A percentile compares a stretch with the other conserved stretches of the same genome.
Conservation (phyloP, 1,284 basidiomycete species). For the Taiwanofungus camphoratus region DNA sequence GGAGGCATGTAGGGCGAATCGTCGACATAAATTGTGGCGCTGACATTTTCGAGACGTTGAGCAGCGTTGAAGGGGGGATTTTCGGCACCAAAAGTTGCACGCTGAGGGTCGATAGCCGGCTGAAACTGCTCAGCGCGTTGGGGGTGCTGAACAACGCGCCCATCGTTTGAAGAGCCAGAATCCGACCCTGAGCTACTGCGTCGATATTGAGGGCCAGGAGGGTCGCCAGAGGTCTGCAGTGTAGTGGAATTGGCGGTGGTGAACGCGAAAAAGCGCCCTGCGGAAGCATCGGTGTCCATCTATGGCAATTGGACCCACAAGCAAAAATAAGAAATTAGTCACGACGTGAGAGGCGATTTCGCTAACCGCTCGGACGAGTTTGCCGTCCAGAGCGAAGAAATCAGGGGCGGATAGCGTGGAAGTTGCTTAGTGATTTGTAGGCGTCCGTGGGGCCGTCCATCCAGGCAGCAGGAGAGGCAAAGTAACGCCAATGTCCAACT, state of each 20-base stretch:
- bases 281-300: slow-evolving; percentile 20
- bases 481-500: no score
- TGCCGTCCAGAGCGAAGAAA: slow-evolving; percentile 9
- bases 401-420: slow-evolving; percentile 15
- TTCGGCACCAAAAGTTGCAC: slow-evolving; percentile 12
- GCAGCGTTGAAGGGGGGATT: slow-evolving; percentile 12
- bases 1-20: slow-evolving; percentile 19
- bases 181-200: slow-evolving; percentile 17
- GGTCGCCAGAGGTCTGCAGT: slow-evolving; percentile 13
- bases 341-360: slow-evolving; percentile 16
- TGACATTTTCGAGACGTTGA: slow-evolving; percentile 9
- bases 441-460: slow-evolving; percentile 10
- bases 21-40: slow-evolving; percentile 19
- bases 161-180: slow-evolving; percentile 16
- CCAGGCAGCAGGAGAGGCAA: neutral
- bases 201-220: slow-evolving; percentile 11
- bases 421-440: slow-evolving; percentile 12
- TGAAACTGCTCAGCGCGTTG: slow-evolving; percentile 12
- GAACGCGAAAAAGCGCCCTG: slow-evolving; percentile 21
- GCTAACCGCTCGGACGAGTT: slow-evolving; percentile 11
- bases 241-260: slow-evolving; percentile 13
- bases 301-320: slow-evolving; percentile 22
- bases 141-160: slow-evolving; percentile 11
- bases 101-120: slow-evolving; percentile 10
- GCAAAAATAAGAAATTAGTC: slow-evolving; percentile 19